Evolutionary conservation across 2,329 filamentous ascomycete genomes (phyloP).

Genomic region (Colletotrichum cereale): DNA sequence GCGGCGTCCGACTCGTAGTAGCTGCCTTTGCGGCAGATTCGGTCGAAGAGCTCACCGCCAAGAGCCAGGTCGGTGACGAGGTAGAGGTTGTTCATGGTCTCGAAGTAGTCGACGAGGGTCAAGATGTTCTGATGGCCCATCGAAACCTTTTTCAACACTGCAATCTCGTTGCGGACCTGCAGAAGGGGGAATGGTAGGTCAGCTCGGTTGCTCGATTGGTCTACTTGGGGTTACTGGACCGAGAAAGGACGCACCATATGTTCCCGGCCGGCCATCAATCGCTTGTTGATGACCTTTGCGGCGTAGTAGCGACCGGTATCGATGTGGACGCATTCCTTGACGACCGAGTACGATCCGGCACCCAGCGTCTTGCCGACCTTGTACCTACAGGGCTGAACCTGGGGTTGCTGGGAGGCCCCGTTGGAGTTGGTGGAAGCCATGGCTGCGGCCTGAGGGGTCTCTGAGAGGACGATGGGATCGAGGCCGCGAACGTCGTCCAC

Average conservation of each 20-base stretch:
- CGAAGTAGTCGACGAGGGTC: conserved; percentile 98
- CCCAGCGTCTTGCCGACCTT: conserved; percentile 99
- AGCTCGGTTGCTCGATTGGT: conserved; percentile 11
- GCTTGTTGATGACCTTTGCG: conserved; percentile 99
- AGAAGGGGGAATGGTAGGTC: not conserved
- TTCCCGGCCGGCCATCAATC: conserved; percentile 95
- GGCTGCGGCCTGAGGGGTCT: conserved; percentile 2
- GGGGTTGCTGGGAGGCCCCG: conserved; percentile 56
- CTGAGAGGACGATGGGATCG: conserved; percentile 1
- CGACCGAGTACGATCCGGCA: conserved; percentile 96
- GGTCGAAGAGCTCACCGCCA: conserved; percentile 96
- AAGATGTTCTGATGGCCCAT: conserved; percentile 99
- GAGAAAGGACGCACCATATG: conserved; percentile 80
- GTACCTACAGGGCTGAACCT: conserved; percentile 95
- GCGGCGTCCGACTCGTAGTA: conserved; percentile 99
- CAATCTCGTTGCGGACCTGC: conserved; percentile 98
- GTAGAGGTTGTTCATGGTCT: conserved; percentile 99
- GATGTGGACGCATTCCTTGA: conserved; percentile 99
- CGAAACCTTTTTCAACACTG: conserved; percentile 96
- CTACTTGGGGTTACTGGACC: conserved; percentile 12
- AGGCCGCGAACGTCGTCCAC: conserved; percentile 16
- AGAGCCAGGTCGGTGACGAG: conserved; percentile 97
- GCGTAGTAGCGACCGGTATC: conserved; percentile 98
- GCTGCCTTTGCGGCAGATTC: conserved; percentile 97
- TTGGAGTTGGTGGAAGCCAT: conserved; percentile 41